phyloP scores from a whole-genome alignment of 257 asterid species.

The Dorcoceras hygrometricum region DNA sequence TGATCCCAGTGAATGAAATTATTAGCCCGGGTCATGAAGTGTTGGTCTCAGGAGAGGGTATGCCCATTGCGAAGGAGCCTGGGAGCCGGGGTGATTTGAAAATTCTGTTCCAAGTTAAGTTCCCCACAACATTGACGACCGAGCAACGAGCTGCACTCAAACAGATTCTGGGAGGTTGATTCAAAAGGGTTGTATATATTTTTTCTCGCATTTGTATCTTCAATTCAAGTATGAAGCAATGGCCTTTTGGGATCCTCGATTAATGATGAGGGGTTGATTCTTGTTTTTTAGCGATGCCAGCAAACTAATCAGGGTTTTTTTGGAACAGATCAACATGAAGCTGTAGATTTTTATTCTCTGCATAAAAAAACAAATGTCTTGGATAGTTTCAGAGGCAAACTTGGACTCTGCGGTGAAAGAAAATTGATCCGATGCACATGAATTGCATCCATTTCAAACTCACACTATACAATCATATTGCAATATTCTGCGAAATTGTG shows the following conservation, averaged over 20 bases:
- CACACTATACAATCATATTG: background rate
- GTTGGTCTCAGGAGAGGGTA: slow-evolving; percentile 62
- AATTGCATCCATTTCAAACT: background rate
- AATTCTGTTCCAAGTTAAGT: slow-evolving; percentile 61
- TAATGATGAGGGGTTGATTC: too few species aligned
- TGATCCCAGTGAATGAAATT: slow-evolving; percentile 45
- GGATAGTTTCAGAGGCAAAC: too few species aligned
- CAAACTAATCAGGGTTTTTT: too few species aligned
- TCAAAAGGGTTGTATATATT: background rate
- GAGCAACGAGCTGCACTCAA: slow-evolving; percentile 63
- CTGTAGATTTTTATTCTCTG: too few species aligned
- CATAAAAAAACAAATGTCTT: too few species aligned
- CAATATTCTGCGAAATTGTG: slow-evolving; percentile 1
- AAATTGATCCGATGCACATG: background rate
- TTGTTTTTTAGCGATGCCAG: too few species aligned
- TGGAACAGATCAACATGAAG: background rate
- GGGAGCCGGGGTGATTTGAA: slow-evolving; percentile 61
- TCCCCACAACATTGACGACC: slow-evolving; percentile 55
- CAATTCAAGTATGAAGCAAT: background rate
- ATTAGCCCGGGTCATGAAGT: slow-evolving; percentile 54
- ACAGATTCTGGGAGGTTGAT: slow-evolving; percentile 47
- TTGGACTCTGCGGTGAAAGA: background rate
- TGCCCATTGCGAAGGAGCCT: slow-evolving; percentile 71
- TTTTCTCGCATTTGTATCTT: too few species aligned
- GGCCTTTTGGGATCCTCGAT: background rate